A percentile compares a stretch with the other conserved stretches of the same genome.
Evolutionary conservation across 441 rosid genomes (phyloP).

Genomic region (Adansonia grandidieri): DNA sequence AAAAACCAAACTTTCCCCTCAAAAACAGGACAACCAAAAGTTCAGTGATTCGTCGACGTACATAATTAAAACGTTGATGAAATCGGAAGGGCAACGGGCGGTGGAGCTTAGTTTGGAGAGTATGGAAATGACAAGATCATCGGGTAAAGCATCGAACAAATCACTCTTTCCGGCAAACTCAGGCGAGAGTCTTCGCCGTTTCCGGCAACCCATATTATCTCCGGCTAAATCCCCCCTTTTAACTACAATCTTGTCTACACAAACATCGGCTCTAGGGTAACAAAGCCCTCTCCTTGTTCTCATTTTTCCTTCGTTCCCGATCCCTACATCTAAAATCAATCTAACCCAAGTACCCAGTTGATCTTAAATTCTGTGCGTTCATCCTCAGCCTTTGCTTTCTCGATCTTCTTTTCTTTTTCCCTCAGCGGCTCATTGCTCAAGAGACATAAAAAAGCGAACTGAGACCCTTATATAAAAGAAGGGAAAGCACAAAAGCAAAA

Average conservation of each 20-base stretch:
- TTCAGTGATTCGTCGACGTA: slow-evolving; percentile 32
- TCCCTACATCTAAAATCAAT: background rate
- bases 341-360: background rate
- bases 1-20: background rate
- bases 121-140: slow-evolving; percentile 75
- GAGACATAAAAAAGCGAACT: slow-evolving; percentile 34
- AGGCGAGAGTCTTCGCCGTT: slow-evolving; percentile 42
- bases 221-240: slow-evolving; percentile 38
- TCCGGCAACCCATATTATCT: slow-evolving; percentile 33
- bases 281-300: slow-evolving; percentile 60
- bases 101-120: slow-evolving; percentile 67
- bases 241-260: slow-evolving; percentile 30
- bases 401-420: background rate
- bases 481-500: slow-evolving; percentile 23
- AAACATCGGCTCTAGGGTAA: slow-evolving; percentile 44
- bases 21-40: background rate
- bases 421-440: slow-evolving; percentile 7
- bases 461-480: slow-evolving; percentile 43
- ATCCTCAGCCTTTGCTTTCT: background rate
- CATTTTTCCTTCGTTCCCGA: slow-evolving; percentile 38
- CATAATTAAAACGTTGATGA: slow-evolving; percentile 70
- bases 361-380: background rate
- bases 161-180: slow-evolving; percentile 36
- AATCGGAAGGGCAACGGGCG: slow-evolving; percentile 70
- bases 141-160: slow-evolving; percentile 70